phyloP scores from a whole-genome alignment of 192 early-diverging fungal genomes.

The Physocladia obscura region DNA sequence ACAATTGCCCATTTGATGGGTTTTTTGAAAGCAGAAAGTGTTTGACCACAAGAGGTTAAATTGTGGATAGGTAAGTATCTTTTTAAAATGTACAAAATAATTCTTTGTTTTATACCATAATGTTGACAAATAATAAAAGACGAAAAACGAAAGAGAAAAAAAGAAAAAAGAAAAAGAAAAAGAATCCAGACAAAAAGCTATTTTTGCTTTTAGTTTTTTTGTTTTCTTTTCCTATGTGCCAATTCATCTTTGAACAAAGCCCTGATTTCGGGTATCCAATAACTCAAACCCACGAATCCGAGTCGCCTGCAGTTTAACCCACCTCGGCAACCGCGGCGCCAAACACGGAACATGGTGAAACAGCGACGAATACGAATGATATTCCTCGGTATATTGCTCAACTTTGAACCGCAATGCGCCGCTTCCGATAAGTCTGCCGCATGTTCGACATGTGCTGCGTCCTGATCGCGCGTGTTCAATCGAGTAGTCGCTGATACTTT shows the following conservation, averaged over 20 bases:
- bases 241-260: neutral
- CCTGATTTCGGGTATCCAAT: neutral
- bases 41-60: too few relatives aligned
- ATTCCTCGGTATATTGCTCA: neutral
- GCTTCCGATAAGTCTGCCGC: neutral
- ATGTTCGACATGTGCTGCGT: constrained; percentile 22
- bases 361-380: neutral
- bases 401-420: constrained; percentile 4
- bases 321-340: neutral
- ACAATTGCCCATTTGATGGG: too few relatives aligned
- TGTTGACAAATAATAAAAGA: too few relatives aligned
- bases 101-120: too few relatives aligned
- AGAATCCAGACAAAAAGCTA: too few relatives aligned
- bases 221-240: too few relatives aligned
- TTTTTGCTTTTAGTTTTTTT: too few relatives aligned
- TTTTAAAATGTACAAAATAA: too few relatives aligned
- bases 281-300: neutral
- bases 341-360: constrained; percentile 10
- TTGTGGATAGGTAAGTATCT: too few relatives aligned
- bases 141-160: too few relatives aligned
- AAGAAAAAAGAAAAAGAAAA: too few relatives aligned
- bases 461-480: constrained; percentile 17
- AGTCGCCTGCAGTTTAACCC: neutral
- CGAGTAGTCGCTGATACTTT: neutral
- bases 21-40: too few relatives aligned